Conservation (phyloP, 2,329 filamentous ascomycete genomes). For the Nemania bipapillata region DNA sequence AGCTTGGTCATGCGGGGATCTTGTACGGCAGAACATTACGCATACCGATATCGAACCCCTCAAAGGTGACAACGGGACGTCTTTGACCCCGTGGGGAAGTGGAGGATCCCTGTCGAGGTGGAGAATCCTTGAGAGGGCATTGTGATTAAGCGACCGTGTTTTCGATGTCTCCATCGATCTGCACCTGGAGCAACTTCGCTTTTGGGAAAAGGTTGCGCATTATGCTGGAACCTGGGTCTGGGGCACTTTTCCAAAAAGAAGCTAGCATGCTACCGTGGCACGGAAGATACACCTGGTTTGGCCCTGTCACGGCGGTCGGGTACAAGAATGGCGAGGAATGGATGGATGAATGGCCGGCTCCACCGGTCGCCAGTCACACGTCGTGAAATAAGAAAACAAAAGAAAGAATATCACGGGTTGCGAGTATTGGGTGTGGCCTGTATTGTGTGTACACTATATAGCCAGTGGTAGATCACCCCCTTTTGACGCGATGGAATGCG, state of each 20-base stretch:
- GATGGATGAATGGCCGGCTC: neutral
- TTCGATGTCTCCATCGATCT: neutral
- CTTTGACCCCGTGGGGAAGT: neutral
- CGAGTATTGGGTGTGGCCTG: neutral
- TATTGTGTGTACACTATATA: constrained; percentile 28
- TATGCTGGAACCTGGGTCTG: neutral
- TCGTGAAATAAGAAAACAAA: neutral
- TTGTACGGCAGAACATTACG: neutral
- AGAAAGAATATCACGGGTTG: neutral
- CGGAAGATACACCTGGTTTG: constrained; percentile 13
- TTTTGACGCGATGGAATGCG: constrained; percentile 1
- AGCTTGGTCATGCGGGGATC: neutral
- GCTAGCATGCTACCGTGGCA: neutral
- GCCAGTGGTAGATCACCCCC: neutral
- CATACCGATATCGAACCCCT: constrained; percentile 2
- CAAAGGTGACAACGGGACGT: neutral
- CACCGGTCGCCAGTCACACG: constrained; percentile 14
- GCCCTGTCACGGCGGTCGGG: neutral
- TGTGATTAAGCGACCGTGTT: neutral
- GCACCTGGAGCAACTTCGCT: constrained; percentile 30
- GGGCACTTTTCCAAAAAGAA: constrained; percentile 1
- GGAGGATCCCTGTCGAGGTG: constrained; percentile 3
- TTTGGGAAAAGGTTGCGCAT: constrained; percentile 27
- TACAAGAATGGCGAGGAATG: neutral
- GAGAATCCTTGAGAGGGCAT: constrained; percentile 7